A percentile compares a stretch with the other conserved stretches of the same genome.
Conservation (phyloP, 2,329 filamentous ascomycete genomes). For the Xylariaceae sp. region DNA sequence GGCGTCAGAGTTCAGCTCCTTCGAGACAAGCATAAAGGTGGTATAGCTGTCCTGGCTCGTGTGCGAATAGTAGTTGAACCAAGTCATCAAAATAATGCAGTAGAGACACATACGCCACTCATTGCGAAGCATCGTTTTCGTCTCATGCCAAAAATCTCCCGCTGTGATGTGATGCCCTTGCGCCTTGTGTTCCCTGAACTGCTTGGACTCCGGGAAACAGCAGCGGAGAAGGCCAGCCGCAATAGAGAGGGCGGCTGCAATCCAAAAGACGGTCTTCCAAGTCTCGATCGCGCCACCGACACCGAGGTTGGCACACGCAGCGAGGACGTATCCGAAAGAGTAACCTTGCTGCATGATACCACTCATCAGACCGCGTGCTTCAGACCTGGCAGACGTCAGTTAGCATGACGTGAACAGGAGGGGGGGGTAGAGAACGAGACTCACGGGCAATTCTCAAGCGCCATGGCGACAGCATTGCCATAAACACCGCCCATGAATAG, state of each 20-base stretch:
- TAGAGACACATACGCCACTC: slow-evolving; percentile 82
- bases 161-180: slow-evolving; percentile 54
- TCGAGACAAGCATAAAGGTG: slow-evolving; percentile 75
- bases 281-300: slow-evolving; percentile 65
- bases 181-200: slow-evolving; percentile 72
- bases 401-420: slow-evolving; percentile 1
- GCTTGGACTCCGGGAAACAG: slow-evolving; percentile 72
- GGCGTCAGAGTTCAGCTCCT: slow-evolving; percentile 64
- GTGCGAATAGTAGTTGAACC: slow-evolving; percentile 76
- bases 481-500: slow-evolving; percentile 83
- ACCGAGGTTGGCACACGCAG: slow-evolving; percentile 74
- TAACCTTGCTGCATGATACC: slow-evolving; percentile 84
- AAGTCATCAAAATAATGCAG: slow-evolving; percentile 77
- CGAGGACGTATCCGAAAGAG: slow-evolving; percentile 77
- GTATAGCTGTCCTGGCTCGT: slow-evolving; percentile 82
- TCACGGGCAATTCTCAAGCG: slow-evolving; percentile 71
- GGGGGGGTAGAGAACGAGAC: slow-evolving; percentile 29
- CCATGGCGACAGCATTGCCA: slow-evolving; percentile 78
- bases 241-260: slow-evolving; percentile 68
- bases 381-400: slow-evolving; percentile 43
- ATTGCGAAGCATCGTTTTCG: slow-evolving; percentile 64
- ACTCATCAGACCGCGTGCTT: slow-evolving; percentile 77
- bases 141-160: slow-evolving; percentile 68
- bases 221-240: slow-evolving; percentile 68
- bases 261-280: slow-evolving; percentile 80